Evolutionary conservation across 768 basidiomycete genomes (phyloP).

Genomic region (Tubosaeta sp.): DNA sequence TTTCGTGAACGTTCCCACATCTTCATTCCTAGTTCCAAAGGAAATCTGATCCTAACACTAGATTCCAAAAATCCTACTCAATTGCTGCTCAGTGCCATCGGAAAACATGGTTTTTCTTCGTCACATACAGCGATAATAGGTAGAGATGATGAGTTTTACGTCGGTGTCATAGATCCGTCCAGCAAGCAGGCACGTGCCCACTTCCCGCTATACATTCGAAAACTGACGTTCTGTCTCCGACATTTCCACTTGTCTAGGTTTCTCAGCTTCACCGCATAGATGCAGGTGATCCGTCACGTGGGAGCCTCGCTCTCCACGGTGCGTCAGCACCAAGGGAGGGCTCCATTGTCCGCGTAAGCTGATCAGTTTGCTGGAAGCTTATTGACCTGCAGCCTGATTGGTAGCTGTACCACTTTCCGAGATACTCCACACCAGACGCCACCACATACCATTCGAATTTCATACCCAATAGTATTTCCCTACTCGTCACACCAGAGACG

Average conservation of each 20-base stretch:
- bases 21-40: conserved; percentile 45
- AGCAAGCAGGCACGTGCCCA: conserved; percentile 10
- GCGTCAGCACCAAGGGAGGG: conserved; percentile 47
- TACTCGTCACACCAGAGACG: conserved; percentile 24
- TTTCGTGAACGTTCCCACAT: not conserved
- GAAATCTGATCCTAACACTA: conserved; percentile 64
- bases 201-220: not conserved
- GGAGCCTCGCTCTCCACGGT: conserved; percentile 58
- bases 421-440: conserved; percentile 11
- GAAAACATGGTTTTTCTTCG: conserved; percentile 30
- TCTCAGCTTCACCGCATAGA: conserved; percentile 52
- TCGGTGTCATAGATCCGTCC: conserved; percentile 38
- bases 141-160: conserved; percentile 58
- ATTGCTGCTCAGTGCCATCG: conserved; percentile 53
- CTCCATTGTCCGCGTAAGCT: conserved; percentile 47
- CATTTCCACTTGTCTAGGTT: conserved; percentile 27
- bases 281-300: conserved; percentile 70
- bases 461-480: conserved; percentile 15
- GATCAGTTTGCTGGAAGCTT: not conserved
- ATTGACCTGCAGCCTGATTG: not conserved
- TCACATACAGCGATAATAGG: conserved; percentile 21
- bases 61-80: conserved; percentile 56
- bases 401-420: conserved; percentile 40
- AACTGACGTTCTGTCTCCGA: not conserved
- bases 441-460: conserved; percentile 1